Conservation (phyloP, 495 filamentous ascomycete species). For the Parachaetomium inaequale region DNA sequence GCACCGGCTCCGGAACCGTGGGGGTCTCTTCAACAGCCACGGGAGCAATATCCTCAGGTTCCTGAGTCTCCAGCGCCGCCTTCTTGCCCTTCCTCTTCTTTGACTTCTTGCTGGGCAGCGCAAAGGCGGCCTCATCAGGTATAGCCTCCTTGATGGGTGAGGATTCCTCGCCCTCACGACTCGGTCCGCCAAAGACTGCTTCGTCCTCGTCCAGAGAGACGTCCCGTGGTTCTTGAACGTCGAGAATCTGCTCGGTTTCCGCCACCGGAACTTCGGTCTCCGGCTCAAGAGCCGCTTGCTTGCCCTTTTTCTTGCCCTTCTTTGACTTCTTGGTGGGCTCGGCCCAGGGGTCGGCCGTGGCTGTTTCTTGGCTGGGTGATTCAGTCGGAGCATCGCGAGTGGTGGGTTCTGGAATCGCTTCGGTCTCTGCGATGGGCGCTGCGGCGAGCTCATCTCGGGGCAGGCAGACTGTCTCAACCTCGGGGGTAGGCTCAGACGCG, state of each 20-base stretch:
- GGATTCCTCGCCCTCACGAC: slow-evolving; percentile 5
- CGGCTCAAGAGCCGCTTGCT: too few species aligned
- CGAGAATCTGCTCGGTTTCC: slow-evolving; percentile 9
- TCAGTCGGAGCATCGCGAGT: too few species aligned
- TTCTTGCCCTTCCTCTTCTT: slow-evolving; percentile 31
- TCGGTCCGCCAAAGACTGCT: slow-evolving; percentile 6
- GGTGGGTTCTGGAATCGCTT: too few species aligned
- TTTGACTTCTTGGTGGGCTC: too few species aligned
- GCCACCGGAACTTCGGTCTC: neutral
- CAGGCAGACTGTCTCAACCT: too few species aligned
- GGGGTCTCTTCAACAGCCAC: neutral
- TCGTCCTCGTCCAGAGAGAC: slow-evolving; percentile 1
- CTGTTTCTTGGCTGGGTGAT: too few species aligned
- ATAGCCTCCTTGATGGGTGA: slow-evolving; percentile 2
- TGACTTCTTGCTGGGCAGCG: slow-evolving; percentile 19
- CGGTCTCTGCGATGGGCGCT: too few species aligned
- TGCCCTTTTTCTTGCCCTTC: slow-evolving; percentile 20
- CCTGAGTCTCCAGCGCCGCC: slow-evolving; percentile 15
- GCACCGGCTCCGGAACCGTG: neutral
- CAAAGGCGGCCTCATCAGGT: neutral
- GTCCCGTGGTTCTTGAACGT: slow-evolving; percentile 7
- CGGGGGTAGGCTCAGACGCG: too few species aligned
- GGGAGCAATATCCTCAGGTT: neutral
- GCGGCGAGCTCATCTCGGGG: too few species aligned
- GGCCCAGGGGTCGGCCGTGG: too few species aligned